Evolutionary conservation across 371 early-diverging fungal genomes (phyloP).

Genomic region (Encephalitozoon cuniculi): DNA sequence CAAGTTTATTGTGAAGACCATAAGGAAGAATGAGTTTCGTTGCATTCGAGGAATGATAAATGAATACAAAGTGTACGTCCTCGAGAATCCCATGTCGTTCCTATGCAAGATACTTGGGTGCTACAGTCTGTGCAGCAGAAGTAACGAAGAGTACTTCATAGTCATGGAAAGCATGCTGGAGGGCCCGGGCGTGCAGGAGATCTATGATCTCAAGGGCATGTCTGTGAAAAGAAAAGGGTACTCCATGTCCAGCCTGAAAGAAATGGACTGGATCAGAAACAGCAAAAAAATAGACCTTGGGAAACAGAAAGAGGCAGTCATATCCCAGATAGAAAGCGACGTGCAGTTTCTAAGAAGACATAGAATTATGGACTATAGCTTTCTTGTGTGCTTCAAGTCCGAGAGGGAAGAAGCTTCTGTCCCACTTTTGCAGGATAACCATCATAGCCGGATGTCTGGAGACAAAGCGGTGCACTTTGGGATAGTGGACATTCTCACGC

Average conservation of each 20-base stretch:
- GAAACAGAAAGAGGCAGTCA: neutral
- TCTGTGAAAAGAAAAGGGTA: constrained; percentile 16
- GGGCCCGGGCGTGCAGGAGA: neutral
- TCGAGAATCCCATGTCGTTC: constrained; percentile 15
- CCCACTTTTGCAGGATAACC: neutral
- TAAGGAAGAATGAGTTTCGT: constrained; percentile 33
- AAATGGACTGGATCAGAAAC: constrained; percentile 32
- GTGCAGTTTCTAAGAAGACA: constrained; percentile 25
- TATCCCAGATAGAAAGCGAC: constrained; percentile 39
- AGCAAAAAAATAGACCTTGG: neutral
- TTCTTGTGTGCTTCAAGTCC: constrained; percentile 18
- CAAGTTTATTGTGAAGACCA: constrained; percentile 39
- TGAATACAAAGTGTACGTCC: constrained; percentile 15
- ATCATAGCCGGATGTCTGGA: neutral
- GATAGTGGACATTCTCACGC: constrained; percentile 53
- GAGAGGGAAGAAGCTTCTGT: neutral
- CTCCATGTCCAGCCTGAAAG: constrained; percentile 13
- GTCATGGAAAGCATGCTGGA: constrained; percentile 52
- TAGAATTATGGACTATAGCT: constrained; percentile 53
- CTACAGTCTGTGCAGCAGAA: neutral
- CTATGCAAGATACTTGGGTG: constrained; percentile 34
- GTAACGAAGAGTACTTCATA: constrained; percentile 19
- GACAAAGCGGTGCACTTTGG: constrained; percentile 33
- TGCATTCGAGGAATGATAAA: constrained; percentile 13
- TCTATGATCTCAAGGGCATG: constrained; percentile 54